A percentile compares a stretch with the other conserved stretches of the same genome.
Conservation (phyloP, 805 yeast genomes). For the Yarrowia sp. region DNA sequence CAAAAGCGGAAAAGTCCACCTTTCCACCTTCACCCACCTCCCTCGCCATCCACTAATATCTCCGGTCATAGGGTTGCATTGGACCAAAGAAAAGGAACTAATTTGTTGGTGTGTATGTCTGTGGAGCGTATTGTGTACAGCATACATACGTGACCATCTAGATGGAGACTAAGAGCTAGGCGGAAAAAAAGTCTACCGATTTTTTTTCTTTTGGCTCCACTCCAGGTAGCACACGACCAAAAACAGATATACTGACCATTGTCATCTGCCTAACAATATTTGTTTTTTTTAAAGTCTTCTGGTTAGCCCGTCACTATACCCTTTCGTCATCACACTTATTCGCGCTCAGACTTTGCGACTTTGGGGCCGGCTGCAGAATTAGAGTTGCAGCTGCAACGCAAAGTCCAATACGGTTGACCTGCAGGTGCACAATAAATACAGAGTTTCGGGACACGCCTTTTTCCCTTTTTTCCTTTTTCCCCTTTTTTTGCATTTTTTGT, state of each 20-base stretch:
- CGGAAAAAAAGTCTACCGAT: too few species aligned
- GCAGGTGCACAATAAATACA: background rate
- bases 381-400: background rate
- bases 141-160: too few species aligned
- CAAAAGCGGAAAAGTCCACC: too few species aligned
- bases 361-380: background rate
- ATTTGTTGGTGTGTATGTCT: too few species aligned
- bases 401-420: background rate
- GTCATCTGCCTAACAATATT: background rate
- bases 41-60: background rate
- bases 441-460: slow-evolving; percentile 8
- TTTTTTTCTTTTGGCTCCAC: too few species aligned
- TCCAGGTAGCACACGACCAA: too few species aligned
- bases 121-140: too few species aligned
- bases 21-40: too few species aligned
- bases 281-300: too few species aligned
- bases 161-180: too few species aligned
- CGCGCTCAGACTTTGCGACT: slow-evolving; percentile 5
- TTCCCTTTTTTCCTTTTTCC: background rate
- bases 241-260: too few species aligned
- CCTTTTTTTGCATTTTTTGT: background rate
- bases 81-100: background rate
- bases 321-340: slow-evolving; percentile 10
- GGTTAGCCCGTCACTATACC: too few species aligned
- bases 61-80: slow-evolving; percentile 15